These are phyloP conservation scores for Metroxylon sagu DNA, from an alignment of 176 grass and related monocot species.

Conservation along the genomic window DNA sequence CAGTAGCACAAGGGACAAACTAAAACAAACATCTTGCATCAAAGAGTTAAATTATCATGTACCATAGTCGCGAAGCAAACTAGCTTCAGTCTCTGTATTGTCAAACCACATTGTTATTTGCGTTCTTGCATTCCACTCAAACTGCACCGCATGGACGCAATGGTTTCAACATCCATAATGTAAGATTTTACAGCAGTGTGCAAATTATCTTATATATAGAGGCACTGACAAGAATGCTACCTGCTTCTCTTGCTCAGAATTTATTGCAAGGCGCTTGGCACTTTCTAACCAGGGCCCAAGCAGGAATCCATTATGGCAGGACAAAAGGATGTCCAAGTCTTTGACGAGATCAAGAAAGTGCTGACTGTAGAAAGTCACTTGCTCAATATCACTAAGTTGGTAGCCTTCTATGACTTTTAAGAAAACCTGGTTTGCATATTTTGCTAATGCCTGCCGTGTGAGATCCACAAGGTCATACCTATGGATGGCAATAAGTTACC, in stretches of 20 bases:
- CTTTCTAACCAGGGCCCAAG: conserved; percentile 76
- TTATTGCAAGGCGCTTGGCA: conserved; percentile 53
- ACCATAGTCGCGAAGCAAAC: conserved; percentile 75
- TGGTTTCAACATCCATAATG: background rate
- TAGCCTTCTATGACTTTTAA: conserved; percentile 48
- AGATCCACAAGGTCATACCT: conserved; percentile 84
- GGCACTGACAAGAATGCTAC: conserved; percentile 23
- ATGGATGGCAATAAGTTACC: conserved; percentile 8
- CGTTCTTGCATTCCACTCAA: conserved; percentile 92
- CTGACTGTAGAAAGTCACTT: conserved; percentile 28
- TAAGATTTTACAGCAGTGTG: background rate
- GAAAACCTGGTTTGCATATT: conserved; percentile 70
- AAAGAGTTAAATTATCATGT: background rate
- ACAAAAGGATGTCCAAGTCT: conserved; percentile 48
- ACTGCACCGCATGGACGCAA: conserved; percentile 35
- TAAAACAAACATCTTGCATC: background rate
- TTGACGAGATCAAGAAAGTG: conserved; percentile 55
- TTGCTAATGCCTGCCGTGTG: conserved; percentile 69
- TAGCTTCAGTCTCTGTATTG: conserved; percentile 65
- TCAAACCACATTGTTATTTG: conserved; percentile 96
- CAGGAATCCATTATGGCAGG: conserved; percentile 71
- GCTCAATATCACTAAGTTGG: conserved; percentile 32
- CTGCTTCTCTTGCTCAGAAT: conserved; percentile 44
- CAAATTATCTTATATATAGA: conserved; percentile 4
- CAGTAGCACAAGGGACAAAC: background rate